Base-by-base conservation (phyloP, 192 early-diverging fungal genomes). In the Funneliformis geosporum region DNA sequence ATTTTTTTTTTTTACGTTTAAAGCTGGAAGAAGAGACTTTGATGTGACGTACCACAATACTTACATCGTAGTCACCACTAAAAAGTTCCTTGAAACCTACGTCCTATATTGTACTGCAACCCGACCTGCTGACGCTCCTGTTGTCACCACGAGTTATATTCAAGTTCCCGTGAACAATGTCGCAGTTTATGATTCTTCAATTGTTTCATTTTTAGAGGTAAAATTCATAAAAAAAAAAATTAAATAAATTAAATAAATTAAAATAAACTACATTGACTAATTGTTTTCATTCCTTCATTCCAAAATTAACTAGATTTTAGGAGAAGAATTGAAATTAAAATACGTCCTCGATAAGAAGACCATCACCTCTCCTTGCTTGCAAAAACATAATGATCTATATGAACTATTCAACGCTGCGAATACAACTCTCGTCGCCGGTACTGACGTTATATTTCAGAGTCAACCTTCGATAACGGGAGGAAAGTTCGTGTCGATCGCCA, bases 121-220 rank as follows among this genome's bases (percentile, higher is more conserved):
- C 12, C 59, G 33, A 27, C 40, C 69, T 46, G n/a, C 0, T n/a
- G 18, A 4, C 25, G 14, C n/a, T 5, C 16, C 9, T 39, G 7
- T 5, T 21, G n/a, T 2, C 38, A 6, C 3, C 21, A 27, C 10
- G 0, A 23, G 11, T 18, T 76, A 40, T 42, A 55, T 76, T 25
- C 74, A 76, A 62, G 11, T 76, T 25, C 74, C 74, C 5, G 55
- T 76, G 25, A 62, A 38, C 14, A 76, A 61, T 62, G 60, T 60
- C 62, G 74, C 60, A 40, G 46, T 14, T 43, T 62, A 25, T 21
- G 74, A 76, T 61, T 7, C 5, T 23, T 5, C 39, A 62, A 27
- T 60, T 60, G 11, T 76, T 76, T 28, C 59, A 39, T 76, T 62
- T 76, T 62, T 76, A 8, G 60, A 76, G 74, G 74, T 76, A 61